These are phyloP conservation scores for Rhodomyrtus psidioides DNA, from an alignment of 441 rosid species.

Conservation along the genomic window DNA sequence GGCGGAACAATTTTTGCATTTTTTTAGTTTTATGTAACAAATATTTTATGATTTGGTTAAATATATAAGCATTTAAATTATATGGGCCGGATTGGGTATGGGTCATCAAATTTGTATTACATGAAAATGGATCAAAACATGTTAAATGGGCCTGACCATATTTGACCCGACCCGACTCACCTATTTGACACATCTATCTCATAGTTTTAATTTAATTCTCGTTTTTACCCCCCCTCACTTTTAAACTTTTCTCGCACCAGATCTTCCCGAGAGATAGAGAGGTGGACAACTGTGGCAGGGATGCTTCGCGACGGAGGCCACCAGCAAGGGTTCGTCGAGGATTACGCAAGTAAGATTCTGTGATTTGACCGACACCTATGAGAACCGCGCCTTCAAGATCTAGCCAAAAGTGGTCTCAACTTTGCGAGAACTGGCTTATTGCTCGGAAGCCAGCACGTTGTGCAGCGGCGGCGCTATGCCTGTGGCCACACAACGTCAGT, in stretches of 20 bases:
- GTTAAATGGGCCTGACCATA: too few species aligned
- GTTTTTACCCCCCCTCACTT: background rate
- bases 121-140: too few species aligned
- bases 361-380: background rate
- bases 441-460: fast-evolving
- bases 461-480: fast-evolving
- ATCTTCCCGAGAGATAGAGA: background rate
- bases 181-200: too few species aligned
- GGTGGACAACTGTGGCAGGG: background rate
- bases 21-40: too few species aligned
- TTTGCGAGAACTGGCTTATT: fast-evolving
- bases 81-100: too few species aligned
- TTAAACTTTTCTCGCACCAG: background rate
- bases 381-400: background rate
- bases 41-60: too few species aligned
- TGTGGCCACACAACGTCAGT: fast-evolving
- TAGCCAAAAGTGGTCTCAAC: background rate
- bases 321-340: background rate
- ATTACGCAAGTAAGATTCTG: background rate
- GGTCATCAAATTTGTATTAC: too few species aligned
- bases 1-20: too few species aligned
- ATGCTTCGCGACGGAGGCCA: background rate
- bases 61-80: too few species aligned
- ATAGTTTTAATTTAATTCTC: too few species aligned
- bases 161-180: too few species aligned